Evolutionary conservation across 768 basidiomycete species (phyloP), one percentile per base, ranked within the genome.

Genomic region (Thelephora aurantiotincta): DNA sequence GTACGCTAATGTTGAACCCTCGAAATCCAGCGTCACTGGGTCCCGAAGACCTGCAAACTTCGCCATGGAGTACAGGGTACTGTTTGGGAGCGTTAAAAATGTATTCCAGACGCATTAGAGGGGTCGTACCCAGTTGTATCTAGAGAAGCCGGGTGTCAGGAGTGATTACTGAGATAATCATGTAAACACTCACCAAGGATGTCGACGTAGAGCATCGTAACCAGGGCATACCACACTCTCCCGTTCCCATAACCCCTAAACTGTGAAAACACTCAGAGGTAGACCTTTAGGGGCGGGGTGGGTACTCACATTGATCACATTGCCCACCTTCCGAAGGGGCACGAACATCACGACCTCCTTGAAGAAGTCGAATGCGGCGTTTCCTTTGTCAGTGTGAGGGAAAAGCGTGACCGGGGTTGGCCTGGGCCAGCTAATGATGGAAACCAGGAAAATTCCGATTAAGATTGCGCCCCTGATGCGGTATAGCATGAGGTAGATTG

Each of bases 161-260:
- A 18, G 18, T 44, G 5, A 30, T 9, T 30, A 4, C 9, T 4
- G 23, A 4, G n/a, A 4, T 3, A 6, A 35, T n/a, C 13, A 11
- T 33, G n/a, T 30, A 44, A 7, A 43, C 44, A 59, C 72, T 42
- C 54, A 80, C 78, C 82, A 56, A 86, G 72, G 52, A 89, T 84
- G 63, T 87, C 85, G 55, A 91, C 88, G 59, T 90, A 91, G 47
- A 92, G 75, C 76, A 92, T 88, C 0, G 88, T 91, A 59, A 88
- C 66, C 22, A 91, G 70, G 5, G 88, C 88, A 60, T 90, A 87
- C 88, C 88, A 91, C 20, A 89, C 82, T 33, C 65, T 73, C 43
- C 84, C 84, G 50, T 80, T 85, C 34, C 69, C 9, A 42, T 60
- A 60, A 52, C 53, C 55, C 4, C 26, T 9, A 9, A 30, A 30